Evolutionary conservation across 2,329 filamentous ascomycete species (phyloP).

Genomic region (Talaromyces sp.): DNA sequence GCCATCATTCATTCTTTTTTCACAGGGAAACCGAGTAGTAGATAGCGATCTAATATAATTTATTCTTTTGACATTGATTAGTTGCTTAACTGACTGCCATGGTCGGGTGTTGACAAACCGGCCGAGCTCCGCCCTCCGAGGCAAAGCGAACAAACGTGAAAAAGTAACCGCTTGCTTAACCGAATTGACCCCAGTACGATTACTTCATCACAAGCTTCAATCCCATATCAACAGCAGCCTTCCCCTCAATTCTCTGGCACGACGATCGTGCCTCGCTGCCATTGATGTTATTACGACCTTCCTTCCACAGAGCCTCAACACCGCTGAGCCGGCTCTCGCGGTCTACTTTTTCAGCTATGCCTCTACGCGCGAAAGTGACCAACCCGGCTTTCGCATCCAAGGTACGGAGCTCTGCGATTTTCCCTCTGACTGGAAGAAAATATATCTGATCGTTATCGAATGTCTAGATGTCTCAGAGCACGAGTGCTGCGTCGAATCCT

Average conservation of each 20-base stretch:
- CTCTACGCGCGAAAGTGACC: slow-evolving; percentile 72
- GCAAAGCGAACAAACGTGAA: slow-evolving; percentile 12
- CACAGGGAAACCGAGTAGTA: background rate
- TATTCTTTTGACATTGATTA: background rate
- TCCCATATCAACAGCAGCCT: slow-evolving; percentile 4
- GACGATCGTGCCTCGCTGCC: slow-evolving; percentile 22
- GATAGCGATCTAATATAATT: background rate
- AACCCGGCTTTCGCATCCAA: slow-evolving; percentile 55
- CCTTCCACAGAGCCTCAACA: slow-evolving; percentile 36
- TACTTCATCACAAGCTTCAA: slow-evolving; percentile 3
- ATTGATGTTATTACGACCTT: slow-evolving; percentile 44
- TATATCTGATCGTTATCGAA: background rate
- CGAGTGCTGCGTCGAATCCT: slow-evolving; percentile 23
- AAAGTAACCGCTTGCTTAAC: slow-evolving; percentile 6
- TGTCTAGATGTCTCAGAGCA: slow-evolving; percentile 42
- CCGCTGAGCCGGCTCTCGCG: slow-evolving; percentile 49
- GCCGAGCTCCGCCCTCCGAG: slow-evolving; percentile 2
- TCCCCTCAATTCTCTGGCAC: slow-evolving; percentile 8
- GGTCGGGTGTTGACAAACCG: background rate
- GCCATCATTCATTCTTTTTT: background rate
- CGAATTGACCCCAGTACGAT: background rate
- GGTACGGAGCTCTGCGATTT: slow-evolving; percentile 37
- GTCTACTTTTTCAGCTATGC: slow-evolving; percentile 50
- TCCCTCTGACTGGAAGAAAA: background rate
- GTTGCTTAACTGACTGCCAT: background rate